These are phyloP conservation scores for Aspergillus neoniger DNA, from an alignment of 2,329 filamentous ascomycete genomes.

Conservation along the genomic window DNA sequence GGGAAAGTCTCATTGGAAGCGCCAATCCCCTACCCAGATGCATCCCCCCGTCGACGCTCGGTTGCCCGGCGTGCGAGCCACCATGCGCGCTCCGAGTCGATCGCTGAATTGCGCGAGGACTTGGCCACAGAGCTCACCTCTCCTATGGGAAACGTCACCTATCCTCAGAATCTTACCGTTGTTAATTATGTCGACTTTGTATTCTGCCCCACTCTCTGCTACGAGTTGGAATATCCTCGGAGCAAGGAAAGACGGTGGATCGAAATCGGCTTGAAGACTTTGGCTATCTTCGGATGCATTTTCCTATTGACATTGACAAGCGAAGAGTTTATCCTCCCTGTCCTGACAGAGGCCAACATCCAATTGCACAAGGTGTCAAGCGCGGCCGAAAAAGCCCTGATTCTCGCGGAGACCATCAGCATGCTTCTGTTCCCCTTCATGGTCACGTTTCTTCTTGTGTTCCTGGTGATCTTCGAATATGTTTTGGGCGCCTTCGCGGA, in stretches of 20 bases:
- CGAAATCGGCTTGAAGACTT: conserved; percentile 78
- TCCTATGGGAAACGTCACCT: conserved; percentile 84
- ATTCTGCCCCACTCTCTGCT: conserved; percentile 92
- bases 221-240: conserved; percentile 94
- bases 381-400: conserved; percentile 68
- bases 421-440: conserved; percentile 96
- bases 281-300: conserved; percentile 93
- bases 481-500: conserved; percentile 92
- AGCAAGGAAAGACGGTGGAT: conserved; percentile 73
- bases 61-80: conserved; percentile 17
- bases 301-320: conserved; percentile 88
- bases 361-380: conserved; percentile 53
- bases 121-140: conserved; percentile 90
- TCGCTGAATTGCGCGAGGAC: conserved; percentile 76
- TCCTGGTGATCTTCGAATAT: conserved; percentile 98
- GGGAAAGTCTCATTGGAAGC: conserved; percentile 64
- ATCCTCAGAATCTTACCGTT: conserved; percentile 83
- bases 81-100: conserved; percentile 47
- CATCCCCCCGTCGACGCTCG: conserved; percentile 36
- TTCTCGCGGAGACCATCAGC: conserved; percentile 86
- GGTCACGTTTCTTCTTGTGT: conserved; percentile 91
- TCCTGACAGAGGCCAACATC: conserved; percentile 71
- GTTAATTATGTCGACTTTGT: conserved; percentile 83
- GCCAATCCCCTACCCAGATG: conserved; percentile 73
- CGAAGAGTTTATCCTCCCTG: conserved; percentile 93